Percentiles rank a stretch among this genome's conserved stretches.
Evolutionary conservation across 2,329 filamentous ascomycete species (phyloP).

Genomic region (Pseudogymnoascus sp.): DNA sequence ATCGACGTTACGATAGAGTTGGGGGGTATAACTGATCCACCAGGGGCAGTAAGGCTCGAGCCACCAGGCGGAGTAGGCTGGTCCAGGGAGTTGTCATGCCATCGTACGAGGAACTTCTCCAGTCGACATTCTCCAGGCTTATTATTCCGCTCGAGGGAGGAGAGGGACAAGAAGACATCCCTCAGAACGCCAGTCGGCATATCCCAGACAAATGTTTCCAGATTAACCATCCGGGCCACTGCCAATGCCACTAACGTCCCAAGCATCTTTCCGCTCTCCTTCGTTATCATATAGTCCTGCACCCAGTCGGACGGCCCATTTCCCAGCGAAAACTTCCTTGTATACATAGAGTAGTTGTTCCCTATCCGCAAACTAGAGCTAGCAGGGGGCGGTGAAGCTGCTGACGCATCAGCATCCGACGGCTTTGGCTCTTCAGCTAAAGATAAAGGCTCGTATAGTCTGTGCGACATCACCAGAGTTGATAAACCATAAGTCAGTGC

Average conservation of each 20-base stretch:
- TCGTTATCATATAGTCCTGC: constrained; percentile 70
- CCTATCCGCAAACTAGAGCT: constrained; percentile 41
- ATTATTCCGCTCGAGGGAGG: constrained; percentile 53
- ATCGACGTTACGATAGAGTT: constrained; percentile 32
- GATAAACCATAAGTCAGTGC: constrained; percentile 75
- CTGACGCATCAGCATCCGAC: constrained; percentile 12
- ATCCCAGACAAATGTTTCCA: constrained; percentile 80
- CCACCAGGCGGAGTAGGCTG: constrained; percentile 15
- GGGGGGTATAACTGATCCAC: background rate
- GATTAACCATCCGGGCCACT: constrained; percentile 70
- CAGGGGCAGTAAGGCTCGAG: background rate
- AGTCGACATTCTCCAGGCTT: constrained; percentile 46
- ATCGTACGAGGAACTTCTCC: constrained; percentile 69
- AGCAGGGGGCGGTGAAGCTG: constrained; percentile 16
- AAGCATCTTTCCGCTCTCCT: constrained; percentile 83
- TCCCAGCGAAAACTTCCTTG: constrained; percentile 74
- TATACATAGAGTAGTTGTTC: constrained; percentile 71
- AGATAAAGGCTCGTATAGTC: constrained; percentile 7
- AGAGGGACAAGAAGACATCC: constrained; percentile 72
- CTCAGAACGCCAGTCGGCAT: constrained; percentile 79
- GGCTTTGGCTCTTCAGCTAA: background rate
- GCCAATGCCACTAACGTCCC: constrained; percentile 71
- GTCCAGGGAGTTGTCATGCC: constrained; percentile 59
- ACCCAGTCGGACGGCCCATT: constrained; percentile 74
- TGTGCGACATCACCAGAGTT: constrained; percentile 55